A percentile compares a stretch with the other conserved stretches of the same genome.
Conservation (phyloP, 106 monocot genomes). For the Agapanthus africanus region DNA sequence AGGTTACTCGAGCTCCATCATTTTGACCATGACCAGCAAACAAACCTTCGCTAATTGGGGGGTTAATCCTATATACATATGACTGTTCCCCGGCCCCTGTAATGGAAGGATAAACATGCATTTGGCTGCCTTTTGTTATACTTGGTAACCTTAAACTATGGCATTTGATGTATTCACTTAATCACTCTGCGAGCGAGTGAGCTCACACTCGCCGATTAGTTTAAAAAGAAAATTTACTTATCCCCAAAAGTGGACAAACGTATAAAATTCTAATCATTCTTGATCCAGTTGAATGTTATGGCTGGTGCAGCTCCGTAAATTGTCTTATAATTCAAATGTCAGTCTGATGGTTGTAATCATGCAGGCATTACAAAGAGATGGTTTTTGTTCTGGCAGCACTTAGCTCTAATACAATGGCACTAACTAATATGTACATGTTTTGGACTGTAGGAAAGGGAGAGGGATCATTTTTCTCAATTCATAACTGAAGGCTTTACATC, state of each 20-base stretch:
- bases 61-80: too few species aligned
- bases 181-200: too few species aligned
- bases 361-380: neutral
- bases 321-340: neutral
- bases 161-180: too few species aligned
- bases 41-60: too few species aligned
- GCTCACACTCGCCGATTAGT: neutral
- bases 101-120: too few species aligned
- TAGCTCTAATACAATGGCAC: neutral
- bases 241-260: neutral
- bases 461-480: slow-evolving; percentile 97
- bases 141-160: too few species aligned
- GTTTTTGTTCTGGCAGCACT: neutral
- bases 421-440: neutral
- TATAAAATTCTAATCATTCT: too few species aligned
- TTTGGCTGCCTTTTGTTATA: too few species aligned
- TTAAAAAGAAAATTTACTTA: neutral
- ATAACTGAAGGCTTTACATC: slow-evolving; percentile 90
- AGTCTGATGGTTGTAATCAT: neutral
- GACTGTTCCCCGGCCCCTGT: too few species aligned
- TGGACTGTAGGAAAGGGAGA: slow-evolving; percentile 68
- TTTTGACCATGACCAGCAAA: too few species aligned
- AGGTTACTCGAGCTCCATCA: too few species aligned
- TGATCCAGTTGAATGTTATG: neutral
- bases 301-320: neutral